Percentiles rank a stretch among this genome's conserved stretches.
Conservation (phyloP, 2,329 filamentous ascomycete genomes). For the Fusarium nematophilum region DNA sequence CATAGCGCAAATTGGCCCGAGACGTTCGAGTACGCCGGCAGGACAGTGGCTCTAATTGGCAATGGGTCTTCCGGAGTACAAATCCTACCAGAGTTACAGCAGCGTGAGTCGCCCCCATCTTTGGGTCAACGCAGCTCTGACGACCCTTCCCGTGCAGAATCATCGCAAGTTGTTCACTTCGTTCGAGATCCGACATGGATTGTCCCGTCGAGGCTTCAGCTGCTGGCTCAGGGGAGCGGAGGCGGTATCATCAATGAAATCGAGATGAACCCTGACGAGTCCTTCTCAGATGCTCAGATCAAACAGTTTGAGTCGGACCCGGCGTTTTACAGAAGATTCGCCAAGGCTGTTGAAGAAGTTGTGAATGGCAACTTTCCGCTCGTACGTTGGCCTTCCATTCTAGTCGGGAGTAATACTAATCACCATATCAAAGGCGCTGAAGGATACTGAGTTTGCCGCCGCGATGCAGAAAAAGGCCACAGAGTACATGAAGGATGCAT, state of each 20-base stretch:
- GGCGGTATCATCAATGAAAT: conserved; percentile 4
- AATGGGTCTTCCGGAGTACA: conserved; percentile 25
- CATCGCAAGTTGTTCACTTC: conserved; percentile 6
- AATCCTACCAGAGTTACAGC: conserved; percentile 15
- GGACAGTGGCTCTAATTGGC: conserved; percentile 17
- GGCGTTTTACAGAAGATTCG: conserved; percentile 2
- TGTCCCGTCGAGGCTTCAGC: conserved; percentile 5
- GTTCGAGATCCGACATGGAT: conserved; percentile 17
- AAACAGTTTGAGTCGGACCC: conserved; percentile 11
- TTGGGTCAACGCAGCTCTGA: background rate
- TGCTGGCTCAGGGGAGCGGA: background rate
- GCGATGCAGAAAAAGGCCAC: conserved; percentile 5
- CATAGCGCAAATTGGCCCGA: conserved; percentile 16
- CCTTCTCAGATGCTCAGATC: conserved; percentile 4
- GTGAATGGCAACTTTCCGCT: conserved; percentile 20
- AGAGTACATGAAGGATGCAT: conserved; percentile 13
- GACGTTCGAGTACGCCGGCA: background rate
- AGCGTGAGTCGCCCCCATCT: background rate
- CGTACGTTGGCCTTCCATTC: no score
- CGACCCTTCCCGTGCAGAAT: background rate
- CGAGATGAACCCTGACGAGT: conserved; percentile 4
- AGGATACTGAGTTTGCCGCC: conserved; percentile 7
- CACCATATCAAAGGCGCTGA: background rate
- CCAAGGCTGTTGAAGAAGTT: conserved; percentile 10
- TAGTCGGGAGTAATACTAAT: no score